phyloP scores from a whole-genome alignment of 768 basidiomycete genomes.

The Tremella yokohamensis region DNA sequence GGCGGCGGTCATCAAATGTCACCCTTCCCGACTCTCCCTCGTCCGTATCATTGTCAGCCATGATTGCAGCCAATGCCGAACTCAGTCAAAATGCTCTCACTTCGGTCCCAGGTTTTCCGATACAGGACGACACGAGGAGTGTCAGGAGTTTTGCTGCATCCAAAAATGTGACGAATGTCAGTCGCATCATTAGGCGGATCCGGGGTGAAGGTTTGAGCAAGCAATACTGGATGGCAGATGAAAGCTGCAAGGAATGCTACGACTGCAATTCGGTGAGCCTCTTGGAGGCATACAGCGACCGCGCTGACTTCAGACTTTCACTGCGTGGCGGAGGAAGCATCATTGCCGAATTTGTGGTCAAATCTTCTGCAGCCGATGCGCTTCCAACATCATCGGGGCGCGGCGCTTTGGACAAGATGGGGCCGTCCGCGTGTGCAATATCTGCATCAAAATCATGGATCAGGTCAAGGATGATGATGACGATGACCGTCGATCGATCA shows the following conservation, averaged over 20 bases:
- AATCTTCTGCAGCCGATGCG: conserved; percentile 95
- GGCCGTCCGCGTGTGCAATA: conserved; percentile 92
- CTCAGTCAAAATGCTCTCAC: conserved; percentile 33
- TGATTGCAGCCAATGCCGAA: conserved; percentile 42
- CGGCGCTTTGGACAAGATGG: conserved; percentile 88
- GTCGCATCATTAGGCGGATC: conserved; percentile 83
- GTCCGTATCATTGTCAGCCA: conserved; percentile 41
- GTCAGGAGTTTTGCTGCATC: conserved; percentile 58
- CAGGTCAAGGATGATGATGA: conserved; percentile 89
- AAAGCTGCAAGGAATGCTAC: conserved; percentile 90
- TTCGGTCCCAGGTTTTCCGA: conserved; percentile 82
- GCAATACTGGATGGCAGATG: conserved; percentile 99
- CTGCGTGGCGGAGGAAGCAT: conserved; percentile 90
- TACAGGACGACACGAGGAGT: conserved; percentile 80
- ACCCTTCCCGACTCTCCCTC: conserved; percentile 45
- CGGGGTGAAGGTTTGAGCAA: conserved; percentile 80
- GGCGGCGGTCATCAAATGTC: conserved; percentile 36
- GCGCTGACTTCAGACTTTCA: conserved; percentile 57
- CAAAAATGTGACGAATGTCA: conserved; percentile 76
- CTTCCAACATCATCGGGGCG: conserved; percentile 93
- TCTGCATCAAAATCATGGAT: conserved; percentile 87
- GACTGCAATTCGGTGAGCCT: conserved; percentile 75
- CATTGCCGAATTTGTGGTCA: conserved; percentile 99
- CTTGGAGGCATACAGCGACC: too few species aligned
- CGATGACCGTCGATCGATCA: conserved; percentile 77